Conservation (phyloP, 768 basidiomycete genomes). For the Boletus insuetus region DNA sequence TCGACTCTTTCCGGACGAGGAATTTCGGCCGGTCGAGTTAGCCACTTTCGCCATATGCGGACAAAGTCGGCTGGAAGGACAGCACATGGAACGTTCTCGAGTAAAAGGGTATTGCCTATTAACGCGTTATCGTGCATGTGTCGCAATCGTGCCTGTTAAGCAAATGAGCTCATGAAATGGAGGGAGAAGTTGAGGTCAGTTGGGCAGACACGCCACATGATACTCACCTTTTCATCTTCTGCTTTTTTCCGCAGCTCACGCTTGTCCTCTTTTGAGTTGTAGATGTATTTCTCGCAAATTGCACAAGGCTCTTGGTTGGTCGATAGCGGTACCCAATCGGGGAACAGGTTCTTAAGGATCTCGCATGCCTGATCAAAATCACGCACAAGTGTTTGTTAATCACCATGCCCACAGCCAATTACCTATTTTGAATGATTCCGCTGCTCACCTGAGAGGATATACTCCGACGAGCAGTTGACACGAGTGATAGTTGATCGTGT, state of each 20-base stretch:
- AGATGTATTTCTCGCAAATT: slow-evolving; percentile 57
- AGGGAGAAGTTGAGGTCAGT: slow-evolving; percentile 1
- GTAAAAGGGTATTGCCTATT: slow-evolving; percentile 42
- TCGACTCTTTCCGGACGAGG: slow-evolving; percentile 61
- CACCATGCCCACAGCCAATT: slow-evolving; percentile 9
- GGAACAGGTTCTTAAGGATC: slow-evolving; percentile 57
- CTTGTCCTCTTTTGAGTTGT: slow-evolving; percentile 59
- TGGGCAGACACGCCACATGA: slow-evolving; percentile 1
- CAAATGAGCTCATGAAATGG: slow-evolving; percentile 19
- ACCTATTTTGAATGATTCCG: slow-evolving; percentile 4
- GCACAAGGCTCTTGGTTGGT: slow-evolving; percentile 53
- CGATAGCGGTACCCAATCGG: slow-evolving; percentile 58
- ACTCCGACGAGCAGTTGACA: slow-evolving; percentile 51
- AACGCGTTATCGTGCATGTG: slow-evolving; percentile 58
- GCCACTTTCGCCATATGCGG: slow-evolving; percentile 69
- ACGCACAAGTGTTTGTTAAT: slow-evolving; percentile 13
- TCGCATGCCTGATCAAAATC: slow-evolving; percentile 47
- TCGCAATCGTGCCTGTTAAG: slow-evolving; percentile 55
- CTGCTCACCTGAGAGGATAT: slow-evolving; percentile 58
- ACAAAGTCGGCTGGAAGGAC: slow-evolving; percentile 62
- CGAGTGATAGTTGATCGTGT: slow-evolving; percentile 61
- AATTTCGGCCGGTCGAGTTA: slow-evolving; percentile 50
- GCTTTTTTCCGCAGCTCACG: slow-evolving; percentile 60
- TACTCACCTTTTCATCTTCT: slow-evolving; percentile 73
- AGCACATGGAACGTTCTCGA: slow-evolving; percentile 52